phyloP scores from a whole-genome alignment of 2,329 filamentous ascomycete species.

The Domatiomyces globalis region DNA sequence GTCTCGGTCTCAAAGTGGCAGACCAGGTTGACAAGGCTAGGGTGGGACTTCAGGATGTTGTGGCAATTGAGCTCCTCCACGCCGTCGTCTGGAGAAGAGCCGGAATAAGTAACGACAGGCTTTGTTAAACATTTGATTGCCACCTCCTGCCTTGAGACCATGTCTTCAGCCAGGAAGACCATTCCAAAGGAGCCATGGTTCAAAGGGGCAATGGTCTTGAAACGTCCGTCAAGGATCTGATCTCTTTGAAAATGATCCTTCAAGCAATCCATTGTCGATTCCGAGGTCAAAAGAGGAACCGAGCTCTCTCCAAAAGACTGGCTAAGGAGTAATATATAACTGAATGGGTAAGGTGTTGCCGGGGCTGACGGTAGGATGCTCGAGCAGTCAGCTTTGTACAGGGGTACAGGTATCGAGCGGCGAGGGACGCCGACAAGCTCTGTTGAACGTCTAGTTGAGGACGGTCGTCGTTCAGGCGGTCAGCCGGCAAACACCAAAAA shows the following conservation, averaged over 20 bases:
- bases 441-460: not conserved
- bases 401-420: not conserved
- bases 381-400: not conserved
- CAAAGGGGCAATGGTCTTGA: slow-evolving; percentile 79
- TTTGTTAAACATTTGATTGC: slow-evolving; percentile 97
- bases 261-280: slow-evolving; percentile 63
- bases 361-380: not conserved
- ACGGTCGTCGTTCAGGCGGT: not conserved
- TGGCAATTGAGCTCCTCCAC: slow-evolving; percentile 56
- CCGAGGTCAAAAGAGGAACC: not conserved
- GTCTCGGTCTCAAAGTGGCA: slow-evolving; percentile 83
- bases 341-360: no score
- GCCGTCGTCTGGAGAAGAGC: slow-evolving; percentile 45
- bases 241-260: slow-evolving; percentile 66
- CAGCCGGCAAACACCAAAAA: slow-evolving; percentile 11
- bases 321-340: no score
- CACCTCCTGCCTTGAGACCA: slow-evolving; percentile 61
- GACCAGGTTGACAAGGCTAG: slow-evolving; percentile 86
- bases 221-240: slow-evolving; percentile 74
- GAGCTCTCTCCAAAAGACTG: not conserved
- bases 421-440: not conserved
- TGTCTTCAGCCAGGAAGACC: slow-evolving; percentile 86
- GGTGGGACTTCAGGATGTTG: slow-evolving; percentile 60
- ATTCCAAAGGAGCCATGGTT: slow-evolving; percentile 98
- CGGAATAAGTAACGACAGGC: slow-evolving; percentile 26